Evolutionary conservation across 345 rosid genomes (phyloP), one percentile per base, ranked within the genome.

Genomic region (Euphorbia pulcherrima): DNA sequence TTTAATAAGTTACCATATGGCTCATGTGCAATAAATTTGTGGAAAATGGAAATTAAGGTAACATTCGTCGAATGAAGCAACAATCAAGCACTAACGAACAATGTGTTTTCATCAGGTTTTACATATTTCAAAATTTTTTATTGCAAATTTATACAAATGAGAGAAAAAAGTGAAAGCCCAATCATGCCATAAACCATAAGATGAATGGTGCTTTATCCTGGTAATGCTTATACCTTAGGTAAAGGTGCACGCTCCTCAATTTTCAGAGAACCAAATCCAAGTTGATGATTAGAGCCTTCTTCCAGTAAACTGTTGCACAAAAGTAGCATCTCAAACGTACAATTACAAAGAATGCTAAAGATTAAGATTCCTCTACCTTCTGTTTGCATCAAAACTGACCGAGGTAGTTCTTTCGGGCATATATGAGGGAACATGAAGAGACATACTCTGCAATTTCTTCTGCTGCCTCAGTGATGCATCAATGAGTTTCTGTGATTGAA

Each of bases 141-240:
- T 37, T 6, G 20, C 1, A 41, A 12, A 63, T 17, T 24, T 7
- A 3, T 46, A 16, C 23, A 16, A n/a, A 27, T 6, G 21, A 17
- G 16, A 29, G 30, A 8, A n/a, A 33, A n/a, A 17, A 47, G 29
- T 14, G 30, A 12, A 3, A 13, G 7, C 40, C 33, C 24, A 27
- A 23, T 23, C 10, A 24, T 40, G 46, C 41, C 41, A 60, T 33
- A 2, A 20, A 46, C 12, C 55, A 27, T 5, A 64, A 46, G 14
- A 46, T 33, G 27, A 48, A 65, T 65, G 11, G 5, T 44, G 46
- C n/a, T 63, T 27, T 63, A 21, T 35, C 40, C 48, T 63, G 2
- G 48, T 9, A 63, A 16, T 7, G 95, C 92, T 87, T 88, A 78
- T 74, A 90, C 98, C 96, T 87, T 93, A 17, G 88, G 88, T 64